phyloP scores from a whole-genome alignment of 257 asterid genomes.

The Fraxinus pennsylvanica region DNA sequence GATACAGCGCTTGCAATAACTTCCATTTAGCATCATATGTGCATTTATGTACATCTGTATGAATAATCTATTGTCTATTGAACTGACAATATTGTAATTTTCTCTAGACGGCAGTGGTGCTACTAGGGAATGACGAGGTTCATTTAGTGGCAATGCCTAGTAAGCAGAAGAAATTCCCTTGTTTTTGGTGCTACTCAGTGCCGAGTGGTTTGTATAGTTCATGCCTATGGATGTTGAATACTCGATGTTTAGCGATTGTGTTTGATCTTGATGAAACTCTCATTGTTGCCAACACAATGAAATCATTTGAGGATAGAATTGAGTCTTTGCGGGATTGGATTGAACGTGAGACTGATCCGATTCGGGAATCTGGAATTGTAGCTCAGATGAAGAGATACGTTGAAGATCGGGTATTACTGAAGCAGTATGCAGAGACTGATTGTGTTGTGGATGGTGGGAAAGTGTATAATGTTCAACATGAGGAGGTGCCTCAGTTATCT shows the following conservation, averaged over 20 bases:
- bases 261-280: slow-evolving; percentile 97
- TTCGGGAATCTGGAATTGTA: slow-evolving; percentile 77
- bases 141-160: slow-evolving; percentile 99
- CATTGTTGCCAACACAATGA: slow-evolving; percentile 96
- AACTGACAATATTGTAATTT: slow-evolving; percentile 23
- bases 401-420: slow-evolving; percentile 82
- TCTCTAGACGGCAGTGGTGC: slow-evolving; percentile 83
- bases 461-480: slow-evolving; percentile 58
- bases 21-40: background rate
- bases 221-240: slow-evolving; percentile 78
- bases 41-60: background rate
- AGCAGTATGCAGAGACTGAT: slow-evolving; percentile 87
- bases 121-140: slow-evolving; percentile 73
- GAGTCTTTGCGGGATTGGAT: slow-evolving; percentile 69
- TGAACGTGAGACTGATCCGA: slow-evolving; percentile 71
- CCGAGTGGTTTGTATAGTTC: slow-evolving; percentile 67
- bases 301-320: slow-evolving; percentile 93
- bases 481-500: slow-evolving; percentile 72
- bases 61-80: background rate
- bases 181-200: slow-evolving; percentile 94
- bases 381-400: slow-evolving; percentile 91
- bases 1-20: background rate
- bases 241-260: slow-evolving; percentile 83
- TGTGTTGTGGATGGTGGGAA: slow-evolving; percentile 77
- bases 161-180: slow-evolving; percentile 83